Base-by-base conservation (phyloP, 768 basidiomycete genomes). In the Leccinum arenicola region DNA sequence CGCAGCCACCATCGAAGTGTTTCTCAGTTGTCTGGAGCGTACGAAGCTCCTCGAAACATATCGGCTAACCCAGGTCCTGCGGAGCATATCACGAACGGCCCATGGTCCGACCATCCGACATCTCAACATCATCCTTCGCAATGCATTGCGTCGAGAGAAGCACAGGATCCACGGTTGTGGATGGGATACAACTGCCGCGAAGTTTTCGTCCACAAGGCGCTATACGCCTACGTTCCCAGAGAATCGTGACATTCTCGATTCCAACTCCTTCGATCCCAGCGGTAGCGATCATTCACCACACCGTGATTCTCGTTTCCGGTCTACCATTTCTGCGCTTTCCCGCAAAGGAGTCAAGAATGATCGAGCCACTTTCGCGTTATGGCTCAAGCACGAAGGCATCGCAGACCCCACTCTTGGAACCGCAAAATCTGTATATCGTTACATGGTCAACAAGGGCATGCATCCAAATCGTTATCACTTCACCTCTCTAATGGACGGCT, bases 401-500 rank as follows among this genome's bases (percentile, higher is more conserved):
- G 69, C 82, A 49, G 78, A 79, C 57, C 66, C 76, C 45, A 82
- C 89, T 63, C 70, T 82, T 58, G 74, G 77, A 43, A 70, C 79
- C 4, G 85, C 88, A 7, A 73, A 80, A 54, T 75, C 77, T 11
- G 71, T 85, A 40, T 86, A 91, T 63, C 76, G 80, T 21, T 69
- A 75, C 19, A 81, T 93, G 77, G 69, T 90, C 54, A 76, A 78
- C 52, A 83, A 84, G 57, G 92, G 92, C 10, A 77, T 95, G 56
- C 82, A 82, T 51, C 86, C 90, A 10, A 88, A 84, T 65, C 77
- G 78, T 56, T 84, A 89, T 68, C 93, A 95, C 72, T 87, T 85
- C 64, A 77, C 78, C 31, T 85, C 89, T 54, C 74, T 95, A 58
- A 86, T 95, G 80, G 85, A 90, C 63, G 89, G 88, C n/a, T 87